Evolutionary conservation across 768 basidiomycete genomes (phyloP).

Genomic region (Lactifluus rugatus): DNA sequence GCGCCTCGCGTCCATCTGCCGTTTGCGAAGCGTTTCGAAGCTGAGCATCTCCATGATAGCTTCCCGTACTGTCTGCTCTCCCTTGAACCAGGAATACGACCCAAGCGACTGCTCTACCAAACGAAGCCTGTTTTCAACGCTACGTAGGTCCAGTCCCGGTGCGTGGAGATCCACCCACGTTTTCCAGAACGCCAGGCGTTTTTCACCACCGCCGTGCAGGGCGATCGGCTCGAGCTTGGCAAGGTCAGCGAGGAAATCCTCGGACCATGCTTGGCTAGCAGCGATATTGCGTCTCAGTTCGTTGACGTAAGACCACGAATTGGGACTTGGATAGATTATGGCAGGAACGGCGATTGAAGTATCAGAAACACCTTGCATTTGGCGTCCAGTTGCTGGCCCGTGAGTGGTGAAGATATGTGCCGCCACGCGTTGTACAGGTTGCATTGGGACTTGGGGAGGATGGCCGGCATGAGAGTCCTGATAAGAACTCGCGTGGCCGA

Average conservation of each 20-base stretch:
- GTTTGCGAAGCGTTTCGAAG: background rate
- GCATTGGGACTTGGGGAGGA: background rate
- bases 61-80: background rate
- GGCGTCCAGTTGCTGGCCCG: background rate
- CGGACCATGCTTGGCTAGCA: background rate
- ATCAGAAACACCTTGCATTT: background rate
- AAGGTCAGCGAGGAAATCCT: background rate
- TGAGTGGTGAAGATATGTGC: background rate
- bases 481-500: background rate
- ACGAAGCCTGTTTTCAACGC: background rate
- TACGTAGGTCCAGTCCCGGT: background rate
- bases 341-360: background rate
- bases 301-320: background rate
- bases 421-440: background rate
- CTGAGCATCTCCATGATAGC: background rate
- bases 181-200: background rate
- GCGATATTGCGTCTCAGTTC: background rate
- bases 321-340: background rate
- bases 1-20: background rate
- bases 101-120: background rate
- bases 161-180: background rate
- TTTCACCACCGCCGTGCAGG: background rate
- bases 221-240: background rate
- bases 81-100: background rate
- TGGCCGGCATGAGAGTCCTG: background rate